Percentiles rank a stretch among this genome's conserved stretches.
phyloP scores from a whole-genome alignment of 1,284 basidiomycete genomes.

The Tilletiopsis washingtonensis region DNA sequence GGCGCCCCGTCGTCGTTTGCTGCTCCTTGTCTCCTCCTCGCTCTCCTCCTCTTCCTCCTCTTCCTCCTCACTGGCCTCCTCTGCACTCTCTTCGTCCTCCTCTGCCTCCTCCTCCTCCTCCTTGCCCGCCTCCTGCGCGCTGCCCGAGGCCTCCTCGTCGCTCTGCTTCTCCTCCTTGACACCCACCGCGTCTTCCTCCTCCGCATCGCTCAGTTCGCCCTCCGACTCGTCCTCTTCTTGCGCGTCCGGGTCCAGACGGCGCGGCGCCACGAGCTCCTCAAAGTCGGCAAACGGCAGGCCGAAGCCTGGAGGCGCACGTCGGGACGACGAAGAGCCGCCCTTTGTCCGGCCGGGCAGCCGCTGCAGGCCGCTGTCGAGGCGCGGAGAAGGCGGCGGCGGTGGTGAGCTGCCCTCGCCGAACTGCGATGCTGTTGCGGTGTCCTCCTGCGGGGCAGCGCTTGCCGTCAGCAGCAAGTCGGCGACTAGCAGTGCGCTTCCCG shows the following conservation, averaged over 20 bases:
- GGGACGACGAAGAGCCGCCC: background rate
- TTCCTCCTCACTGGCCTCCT: background rate
- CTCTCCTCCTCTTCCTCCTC: background rate
- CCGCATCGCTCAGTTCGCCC: background rate
- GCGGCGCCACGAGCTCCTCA: background rate
- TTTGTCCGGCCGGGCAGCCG: background rate
- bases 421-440: too few species aligned
- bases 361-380: background rate
- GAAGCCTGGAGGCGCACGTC: background rate
- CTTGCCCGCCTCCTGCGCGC: background rate
- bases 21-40: background rate
- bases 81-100: background rate
- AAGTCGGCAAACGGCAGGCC: conserved; percentile 3
- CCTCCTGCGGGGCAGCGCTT: too few species aligned
- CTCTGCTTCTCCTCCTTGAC: background rate
- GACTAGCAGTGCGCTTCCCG: too few species aligned
- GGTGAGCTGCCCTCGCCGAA: too few species aligned
- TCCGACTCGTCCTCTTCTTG: background rate
- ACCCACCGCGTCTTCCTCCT: background rate
- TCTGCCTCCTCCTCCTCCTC: background rate
- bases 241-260: background rate
- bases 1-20: too few species aligned
- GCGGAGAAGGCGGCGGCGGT: background rate
- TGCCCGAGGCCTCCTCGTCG: background rate
- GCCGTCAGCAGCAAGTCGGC: too few species aligned